Base-by-base conservation (phyloP, 192 early-diverging fungal genomes). In the Backusella morwellensis region DNA sequence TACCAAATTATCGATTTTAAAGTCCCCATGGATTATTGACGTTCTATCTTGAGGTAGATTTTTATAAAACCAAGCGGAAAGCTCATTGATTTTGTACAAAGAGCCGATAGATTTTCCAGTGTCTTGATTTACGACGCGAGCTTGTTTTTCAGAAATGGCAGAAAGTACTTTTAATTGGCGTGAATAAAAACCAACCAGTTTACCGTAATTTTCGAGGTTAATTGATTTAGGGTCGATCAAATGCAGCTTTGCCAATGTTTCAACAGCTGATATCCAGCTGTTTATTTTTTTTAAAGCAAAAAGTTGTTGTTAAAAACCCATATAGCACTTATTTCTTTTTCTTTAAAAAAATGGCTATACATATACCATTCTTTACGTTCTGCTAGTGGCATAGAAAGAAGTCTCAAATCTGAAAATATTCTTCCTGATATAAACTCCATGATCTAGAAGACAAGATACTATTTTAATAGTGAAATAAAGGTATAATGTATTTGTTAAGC, bases 371-470 rank as follows among this genome's bases (percentile, higher is more conserved):
- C 41, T 19, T 68, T 78, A 35, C 90, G 86, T 70, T 92, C 86
- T 35, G 79, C 78, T 14, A 77, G 78, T 5, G 85, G 72, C 54
- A 95, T 72, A 68, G 82, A 79, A 5, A 82, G 82, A 73, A 93
- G 83, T 35, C 84, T 78, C 0, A 88, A 72, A 67, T 93, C 92
- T 8, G 88, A 81, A 77, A 96, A 93, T 63, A 99, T 93, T 3
- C 95, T 90, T 26, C 97, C 97, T 63, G 95, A 82, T 71, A 97
- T 82, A 75, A 96, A 99, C 86, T 97, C 92, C 96, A 98, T 98
- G 50, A 94, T 82, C 86, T 91, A 73, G 75, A 68, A 41, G n/a
- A 36, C 3, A 21, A 56, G 1, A n/a, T n/a, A 56, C n/a, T 14
- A 44, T 50, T 17, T 19, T 17, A 50, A 50, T 17, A 50, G 6